A percentile compares a stretch with the other conserved stretches of the same genome.
Evolutionary conservation across 2,329 filamentous ascomycete species (phyloP).

Genomic region (Myriosclerotinia duriaeana): DNA sequence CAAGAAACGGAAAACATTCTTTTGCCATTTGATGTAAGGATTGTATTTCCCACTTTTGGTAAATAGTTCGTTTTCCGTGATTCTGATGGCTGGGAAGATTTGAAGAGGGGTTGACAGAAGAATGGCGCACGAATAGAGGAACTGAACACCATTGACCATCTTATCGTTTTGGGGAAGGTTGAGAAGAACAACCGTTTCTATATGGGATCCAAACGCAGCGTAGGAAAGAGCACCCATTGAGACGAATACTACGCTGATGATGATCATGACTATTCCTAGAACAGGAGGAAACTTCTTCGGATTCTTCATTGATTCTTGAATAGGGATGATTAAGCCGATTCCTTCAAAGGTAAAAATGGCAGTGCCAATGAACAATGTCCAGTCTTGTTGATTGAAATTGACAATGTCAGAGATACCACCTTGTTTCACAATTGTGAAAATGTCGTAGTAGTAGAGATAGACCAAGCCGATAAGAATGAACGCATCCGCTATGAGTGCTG

Average conservation of each 20-base stretch:
- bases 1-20: conserved; percentile 94
- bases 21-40: conserved; percentile 98
- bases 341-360: conserved; percentile 99
- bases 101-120: conserved; percentile 91
- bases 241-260: conserved; percentile 88
- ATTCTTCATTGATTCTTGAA: conserved; percentile 94
- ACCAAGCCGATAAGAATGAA: conserved; percentile 92
- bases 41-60: conserved; percentile 96
- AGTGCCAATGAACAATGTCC: conserved; percentile 97
- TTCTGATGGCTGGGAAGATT: conserved; percentile 96
- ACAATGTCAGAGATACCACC: conserved; percentile 80
- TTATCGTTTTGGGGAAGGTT: conserved; percentile 96
- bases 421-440: conserved; percentile 73
- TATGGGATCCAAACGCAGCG: conserved; percentile 90
- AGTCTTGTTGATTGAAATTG: conserved; percentile 85
- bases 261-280: conserved; percentile 86
- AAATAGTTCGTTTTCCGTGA: conserved; percentile 92
- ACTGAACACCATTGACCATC: conserved; percentile 92
- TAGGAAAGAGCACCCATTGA: conserved; percentile 92
- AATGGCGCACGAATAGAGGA: conserved; percentile 97
- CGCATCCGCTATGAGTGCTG: conserved; percentile 86
- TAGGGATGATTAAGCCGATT: conserved; percentile 95
- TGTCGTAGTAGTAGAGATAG: conserved; percentile 94
- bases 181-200: conserved; percentile 92
- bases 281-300: conserved; percentile 89